Evolutionary conservation across 2,329 filamentous ascomycete genomes (phyloP), one percentile per base, ranked within the genome.

Genomic region (Hypoxylon sp.): DNA sequence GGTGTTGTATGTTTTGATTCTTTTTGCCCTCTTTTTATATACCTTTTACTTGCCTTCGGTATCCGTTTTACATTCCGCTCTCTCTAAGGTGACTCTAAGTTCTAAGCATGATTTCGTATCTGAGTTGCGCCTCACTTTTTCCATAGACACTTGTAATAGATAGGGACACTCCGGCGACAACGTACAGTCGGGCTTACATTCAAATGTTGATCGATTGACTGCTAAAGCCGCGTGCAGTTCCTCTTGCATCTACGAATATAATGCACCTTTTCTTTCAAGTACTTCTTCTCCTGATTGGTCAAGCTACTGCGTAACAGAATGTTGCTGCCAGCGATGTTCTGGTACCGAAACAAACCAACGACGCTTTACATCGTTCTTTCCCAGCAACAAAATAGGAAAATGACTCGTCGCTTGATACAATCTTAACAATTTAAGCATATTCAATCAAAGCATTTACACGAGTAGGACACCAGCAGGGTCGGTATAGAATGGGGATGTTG

Each of bases 1-100:
- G 17, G 39, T 44, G 39, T 44, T 44, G 39, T 44, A 44, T 44
- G 39, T 44, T 44, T 44, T 44, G 6, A 32, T 6, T 44, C 15
- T 44, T 44, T 37, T n/a, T 37, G 6, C n/a, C 7, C 6, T 19
- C 8, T 44, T 44, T 21, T 44, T 19, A 2, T 8, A 42, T 42
- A 17, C n/a, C 10, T 19, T 21, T 2, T 11, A 17, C 17, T 44
- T 4, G 6, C 5, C 0, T 1, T 44, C 11, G 1, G 0, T 11
- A 10, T 5, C 7, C 17, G 3, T 44, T 44, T 44, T 13, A 17
- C 17, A 17, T 21, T 10, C 8, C 2, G 13, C 5, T 19, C 7
- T 42, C 39, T 42, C 4, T 42, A 7, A 42, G 7, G 37, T 5
- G 37, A 42, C 17, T 6, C 8, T 42, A 13, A n/a, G 6, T 4